phyloP scores from a whole-genome alignment of 2,329 filamentous ascomycete species.

The Trichophyton verrucosum region DNA sequence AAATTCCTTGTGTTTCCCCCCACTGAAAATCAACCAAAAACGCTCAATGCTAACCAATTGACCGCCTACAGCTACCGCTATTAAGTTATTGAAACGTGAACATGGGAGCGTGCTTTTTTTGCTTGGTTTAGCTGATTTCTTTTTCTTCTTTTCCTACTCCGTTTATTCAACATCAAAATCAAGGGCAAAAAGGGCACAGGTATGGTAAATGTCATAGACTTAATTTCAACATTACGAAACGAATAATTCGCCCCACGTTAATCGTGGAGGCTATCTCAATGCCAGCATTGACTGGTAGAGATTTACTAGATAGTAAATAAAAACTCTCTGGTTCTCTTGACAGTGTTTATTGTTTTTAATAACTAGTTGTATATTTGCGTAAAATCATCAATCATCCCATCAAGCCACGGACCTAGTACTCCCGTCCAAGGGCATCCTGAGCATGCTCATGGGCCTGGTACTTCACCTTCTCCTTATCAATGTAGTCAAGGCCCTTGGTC shows the following conservation, averaged over 20 bases:
- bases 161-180: conserved; percentile 18
- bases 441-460: neutral
- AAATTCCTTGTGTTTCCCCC: conserved; percentile 11
- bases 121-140: conserved; percentile 12
- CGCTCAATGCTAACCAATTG: conserved; percentile 16
- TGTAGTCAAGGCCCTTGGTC: conserved; percentile 47
- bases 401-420: neutral
- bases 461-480: neutral
- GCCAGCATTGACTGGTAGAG: neutral
- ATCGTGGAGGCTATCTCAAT: neutral
- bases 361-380: too few relatives aligned
- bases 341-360: too few relatives aligned
- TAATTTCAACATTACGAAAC: conserved; percentile 2
- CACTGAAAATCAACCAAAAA: too few relatives aligned
- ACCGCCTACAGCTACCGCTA: conserved; percentile 47
- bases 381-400: too few relatives aligned
- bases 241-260: neutral
- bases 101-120: conserved; percentile 2
- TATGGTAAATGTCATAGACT: conserved; percentile 5
- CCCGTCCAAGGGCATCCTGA: neutral
- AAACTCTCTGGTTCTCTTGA: too few relatives aligned
- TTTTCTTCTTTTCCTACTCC: neutral
- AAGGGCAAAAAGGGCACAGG: conserved; percentile 9
- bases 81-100: conserved; percentile 35
- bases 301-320: too few relatives aligned